Conservation (phyloP, 192 early-diverging fungal species). For the Cetraspora pellucida region DNA sequence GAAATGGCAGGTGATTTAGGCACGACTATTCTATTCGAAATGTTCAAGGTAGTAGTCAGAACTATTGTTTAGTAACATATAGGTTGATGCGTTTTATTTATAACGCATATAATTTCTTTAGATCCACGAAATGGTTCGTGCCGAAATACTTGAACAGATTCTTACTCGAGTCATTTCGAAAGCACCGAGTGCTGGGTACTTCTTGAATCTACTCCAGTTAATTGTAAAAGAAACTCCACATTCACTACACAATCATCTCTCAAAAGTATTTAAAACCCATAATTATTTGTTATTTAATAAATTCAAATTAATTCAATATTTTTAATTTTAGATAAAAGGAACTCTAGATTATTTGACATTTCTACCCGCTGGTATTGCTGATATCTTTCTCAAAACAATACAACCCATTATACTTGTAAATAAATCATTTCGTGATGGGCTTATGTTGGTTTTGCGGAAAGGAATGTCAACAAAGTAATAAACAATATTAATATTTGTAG, state of each 20-base stretch:
- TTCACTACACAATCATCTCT: constrained; percentile 41
- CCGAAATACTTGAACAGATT: constrained; percentile 73
- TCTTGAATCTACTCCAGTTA: constrained; percentile 49
- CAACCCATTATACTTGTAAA: constrained; percentile 58
- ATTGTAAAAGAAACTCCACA: constrained; percentile 51
- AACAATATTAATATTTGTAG: neutral
- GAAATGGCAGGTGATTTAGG: constrained; percentile 48
- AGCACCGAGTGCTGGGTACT: constrained; percentile 47
- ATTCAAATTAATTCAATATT: neutral
- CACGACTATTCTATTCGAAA: constrained; percentile 47
- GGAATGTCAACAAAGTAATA: constrained; percentile 65
- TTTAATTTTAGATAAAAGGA: constrained; percentile 55
- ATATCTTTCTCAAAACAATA: constrained; percentile 57
- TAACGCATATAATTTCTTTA: neutral
- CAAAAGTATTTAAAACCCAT: constrained; percentile 23
- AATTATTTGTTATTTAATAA: neutral
- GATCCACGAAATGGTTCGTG: constrained; percentile 67
- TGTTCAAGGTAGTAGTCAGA: constrained; percentile 51
- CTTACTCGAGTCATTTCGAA: constrained; percentile 56
- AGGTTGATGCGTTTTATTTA: too few relatives aligned
- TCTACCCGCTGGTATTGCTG: constrained; percentile 52
- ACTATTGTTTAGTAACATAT: neutral
- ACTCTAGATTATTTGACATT: constrained; percentile 67
- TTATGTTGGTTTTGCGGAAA: constrained; percentile 73
- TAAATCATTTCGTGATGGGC: constrained; percentile 56